Percentiles rank a stretch among this genome's conserved stretches.
phyloP scores from a whole-genome alignment of 139 green algal genomes.

The Tetradesmus lagerheimii region DNA sequence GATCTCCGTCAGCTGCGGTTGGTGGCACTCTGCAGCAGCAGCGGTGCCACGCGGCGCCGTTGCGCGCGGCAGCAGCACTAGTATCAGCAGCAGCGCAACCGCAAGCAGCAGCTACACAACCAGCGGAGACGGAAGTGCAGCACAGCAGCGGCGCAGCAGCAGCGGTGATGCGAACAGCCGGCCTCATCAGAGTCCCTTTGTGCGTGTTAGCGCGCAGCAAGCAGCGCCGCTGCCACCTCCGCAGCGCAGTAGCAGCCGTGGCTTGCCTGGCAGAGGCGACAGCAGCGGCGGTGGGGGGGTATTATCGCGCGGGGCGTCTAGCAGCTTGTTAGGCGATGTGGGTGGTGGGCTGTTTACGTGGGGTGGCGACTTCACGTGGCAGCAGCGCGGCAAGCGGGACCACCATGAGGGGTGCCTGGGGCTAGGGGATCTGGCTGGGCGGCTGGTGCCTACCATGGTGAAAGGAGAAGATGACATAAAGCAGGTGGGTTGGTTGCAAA shows the following conservation, averaged over 20 bases:
- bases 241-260: neutral
- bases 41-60: slow-evolving; percentile 28
- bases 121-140: neutral
- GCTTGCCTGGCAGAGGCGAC: neutral
- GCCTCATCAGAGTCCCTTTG: neutral
- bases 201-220: neutral
- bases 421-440: slow-evolving; percentile 65
- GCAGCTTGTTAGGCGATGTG: neutral
- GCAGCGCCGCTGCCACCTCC: neutral
- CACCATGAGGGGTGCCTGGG: slow-evolving; percentile 84
- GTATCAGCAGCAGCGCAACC: neutral
- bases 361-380: slow-evolving; percentile 77
- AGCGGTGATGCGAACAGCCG: neutral
- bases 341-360: slow-evolving; percentile 83
- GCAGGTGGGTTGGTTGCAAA: slow-evolving; percentile 40
- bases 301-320: neutral
- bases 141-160: neutral
- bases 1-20: slow-evolving; percentile 83
- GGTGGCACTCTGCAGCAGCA: slow-evolving; percentile 94
- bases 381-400: slow-evolving; percentile 60
- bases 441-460: slow-evolving; percentile 70
- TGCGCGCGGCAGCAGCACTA: neutral
- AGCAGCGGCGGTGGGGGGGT: neutral
- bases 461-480: slow-evolving; percentile 58
- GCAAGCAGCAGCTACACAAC: neutral